A percentile compares a stretch with the other conserved stretches of the same genome.
Evolutionary conservation across 805 yeast genomes (phyloP).

Genomic region (Trichomonascus vanleenenianus): DNA sequence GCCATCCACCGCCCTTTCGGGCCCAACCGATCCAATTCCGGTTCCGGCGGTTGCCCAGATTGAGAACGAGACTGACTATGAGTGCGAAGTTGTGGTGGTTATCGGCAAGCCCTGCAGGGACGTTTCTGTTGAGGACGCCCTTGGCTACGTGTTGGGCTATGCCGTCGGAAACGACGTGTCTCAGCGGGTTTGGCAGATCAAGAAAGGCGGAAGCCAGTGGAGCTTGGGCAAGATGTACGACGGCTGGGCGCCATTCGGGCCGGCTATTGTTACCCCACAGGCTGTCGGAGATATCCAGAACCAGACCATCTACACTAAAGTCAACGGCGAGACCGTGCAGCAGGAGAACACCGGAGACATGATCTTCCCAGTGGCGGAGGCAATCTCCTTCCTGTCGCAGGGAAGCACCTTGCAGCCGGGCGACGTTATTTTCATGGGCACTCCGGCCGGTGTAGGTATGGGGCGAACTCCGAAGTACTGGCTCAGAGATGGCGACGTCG

Average conservation of each 20-base stretch:
- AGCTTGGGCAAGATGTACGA: slow-evolving; percentile 46
- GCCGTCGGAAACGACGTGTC: slow-evolving; percentile 50
- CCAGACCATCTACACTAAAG: slow-evolving; percentile 33
- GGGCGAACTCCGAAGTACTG: slow-evolving; percentile 38
- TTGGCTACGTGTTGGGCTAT: slow-evolving; percentile 43
- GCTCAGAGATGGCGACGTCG: slow-evolving; percentile 39
- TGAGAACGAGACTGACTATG: slow-evolving; percentile 39
- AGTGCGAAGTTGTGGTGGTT: slow-evolving; percentile 46
- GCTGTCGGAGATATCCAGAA: slow-evolving; percentile 30
- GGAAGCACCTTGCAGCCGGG: slow-evolving; percentile 49
- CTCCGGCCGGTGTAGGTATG: slow-evolving; percentile 46
- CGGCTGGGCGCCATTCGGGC: slow-evolving; percentile 52
- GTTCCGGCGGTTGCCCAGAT: slow-evolving; percentile 30
- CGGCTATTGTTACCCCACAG: slow-evolving; percentile 36
- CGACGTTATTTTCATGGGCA: slow-evolving; percentile 48
- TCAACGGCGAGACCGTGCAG: slow-evolving; percentile 45
- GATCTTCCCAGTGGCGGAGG: slow-evolving; percentile 38
- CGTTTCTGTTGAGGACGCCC: slow-evolving; percentile 37
- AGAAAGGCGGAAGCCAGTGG: slow-evolving; percentile 48
- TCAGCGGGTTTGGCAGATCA: slow-evolving; percentile 52
- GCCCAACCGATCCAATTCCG: slow-evolving; percentile 36
- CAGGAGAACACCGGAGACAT: slow-evolving; percentile 39
- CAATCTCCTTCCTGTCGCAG: slow-evolving; percentile 41
- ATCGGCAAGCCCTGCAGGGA: slow-evolving; percentile 44
- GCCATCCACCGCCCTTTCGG: slow-evolving; percentile 39